Conservation (phyloP, 768 basidiomycete genomes). For the Tephrocybe sp. region DNA sequence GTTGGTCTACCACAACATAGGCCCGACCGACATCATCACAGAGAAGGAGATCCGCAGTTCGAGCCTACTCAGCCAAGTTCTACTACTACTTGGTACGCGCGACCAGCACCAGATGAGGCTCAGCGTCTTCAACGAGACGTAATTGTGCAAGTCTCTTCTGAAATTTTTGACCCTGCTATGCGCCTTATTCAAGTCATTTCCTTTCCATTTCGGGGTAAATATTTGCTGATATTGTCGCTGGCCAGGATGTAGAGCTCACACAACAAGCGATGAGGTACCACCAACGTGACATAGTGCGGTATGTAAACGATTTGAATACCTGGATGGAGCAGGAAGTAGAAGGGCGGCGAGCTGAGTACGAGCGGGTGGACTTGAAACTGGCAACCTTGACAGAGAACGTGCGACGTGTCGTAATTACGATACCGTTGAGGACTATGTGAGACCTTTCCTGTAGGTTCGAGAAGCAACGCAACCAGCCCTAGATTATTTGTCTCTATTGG, state of each 20-base stretch:
- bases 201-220: neutral
- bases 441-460: too few species aligned
- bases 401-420: neutral
- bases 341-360: neutral
- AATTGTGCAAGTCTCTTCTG: neutral
- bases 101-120: neutral
- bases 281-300: conserved; percentile 3
- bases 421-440: neutral
- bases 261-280: conserved; percentile 9
- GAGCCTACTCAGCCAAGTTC: too few species aligned
- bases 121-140: neutral
- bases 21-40: too few species aligned
- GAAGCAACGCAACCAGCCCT: too few species aligned
- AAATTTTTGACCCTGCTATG: neutral
- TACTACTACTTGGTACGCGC: too few species aligned
- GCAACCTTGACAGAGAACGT: conserved; percentile 1
- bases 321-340: conserved; percentile 3
- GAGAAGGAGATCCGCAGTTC: too few species aligned
- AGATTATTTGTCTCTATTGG: too few species aligned
- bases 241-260: neutral
- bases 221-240: neutral
- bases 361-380: neutral
- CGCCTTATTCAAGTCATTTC: conserved; percentile 1
- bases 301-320: conserved; percentile 4
- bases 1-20: neutral